phyloP scores from a whole-genome alignment of 495 filamentous ascomycete genomes.

The Bacidia gigantensis region DNA sequence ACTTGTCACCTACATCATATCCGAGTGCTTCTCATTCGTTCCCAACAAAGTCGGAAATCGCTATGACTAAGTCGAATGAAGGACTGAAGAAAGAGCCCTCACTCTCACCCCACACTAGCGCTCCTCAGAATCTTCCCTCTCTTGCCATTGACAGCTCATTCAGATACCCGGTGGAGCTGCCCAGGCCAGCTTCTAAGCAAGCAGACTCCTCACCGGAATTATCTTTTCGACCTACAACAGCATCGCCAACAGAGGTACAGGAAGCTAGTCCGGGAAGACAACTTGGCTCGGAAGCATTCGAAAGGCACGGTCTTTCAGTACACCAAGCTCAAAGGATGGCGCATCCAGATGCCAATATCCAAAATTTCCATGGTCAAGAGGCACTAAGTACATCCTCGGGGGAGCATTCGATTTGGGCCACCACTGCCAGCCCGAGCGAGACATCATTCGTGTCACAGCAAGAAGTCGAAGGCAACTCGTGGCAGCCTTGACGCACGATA shows the following conservation, averaged over 20 bases:
- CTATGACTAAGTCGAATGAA: not conserved
- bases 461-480: slow-evolving; percentile 8
- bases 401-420: slow-evolving; percentile 14
- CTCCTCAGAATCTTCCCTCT: not conserved
- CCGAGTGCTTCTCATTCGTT: not conserved
- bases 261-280: slow-evolving; percentile 5
- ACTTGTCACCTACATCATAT: not conserved
- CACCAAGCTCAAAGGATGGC: slow-evolving; percentile 19
- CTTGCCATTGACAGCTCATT: not conserved
- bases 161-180: not conserved
- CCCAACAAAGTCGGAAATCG: not conserved
- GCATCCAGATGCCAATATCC: slow-evolving; percentile 14
- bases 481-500: slow-evolving; percentile 10
- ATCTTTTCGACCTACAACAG: slow-evolving; percentile 4
- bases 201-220: not conserved
- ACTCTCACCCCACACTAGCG: not conserved
- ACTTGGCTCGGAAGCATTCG: slow-evolving; percentile 15
- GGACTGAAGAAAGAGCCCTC: not conserved
- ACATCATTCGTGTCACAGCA: slow-evolving; percentile 10
- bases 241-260: slow-evolving; percentile 17
- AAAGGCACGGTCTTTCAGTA: slow-evolving; percentile 17
- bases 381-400: not conserved
- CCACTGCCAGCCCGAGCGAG: slow-evolving; percentile 6
- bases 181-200: not conserved
- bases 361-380: slow-evolving; percentile 7